phyloP scores from a whole-genome alignment of 805 yeast genomes.

The Metschnikowia peoriensis region DNA sequence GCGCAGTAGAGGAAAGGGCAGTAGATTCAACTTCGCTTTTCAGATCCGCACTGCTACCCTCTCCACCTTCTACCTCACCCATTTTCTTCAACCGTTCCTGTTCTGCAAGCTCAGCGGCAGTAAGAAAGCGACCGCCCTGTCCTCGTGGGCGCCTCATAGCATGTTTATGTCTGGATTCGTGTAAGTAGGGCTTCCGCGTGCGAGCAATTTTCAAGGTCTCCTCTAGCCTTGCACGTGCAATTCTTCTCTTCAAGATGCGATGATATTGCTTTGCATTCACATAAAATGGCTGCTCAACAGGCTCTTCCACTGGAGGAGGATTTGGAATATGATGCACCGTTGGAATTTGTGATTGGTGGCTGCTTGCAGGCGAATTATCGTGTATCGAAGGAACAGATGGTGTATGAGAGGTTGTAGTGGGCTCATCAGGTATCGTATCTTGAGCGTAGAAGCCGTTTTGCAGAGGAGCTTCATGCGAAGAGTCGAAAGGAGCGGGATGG shows the following conservation, averaged over 20 bases:
- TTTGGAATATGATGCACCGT: constrained; percentile 11
- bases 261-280: constrained; percentile 98
- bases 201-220: constrained; percentile 84
- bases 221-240: constrained; percentile 91
- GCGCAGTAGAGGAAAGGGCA: background rate
- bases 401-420: constrained; percentile 2
- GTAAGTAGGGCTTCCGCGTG: constrained; percentile 90
- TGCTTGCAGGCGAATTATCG: constrained; percentile 10
- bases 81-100: constrained; percentile 40
- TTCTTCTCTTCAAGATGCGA: constrained; percentile 85
- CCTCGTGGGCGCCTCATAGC: constrained; percentile 99
- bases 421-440: constrained; percentile 13
- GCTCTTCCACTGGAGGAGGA: constrained; percentile 13
- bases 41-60: constrained; percentile 4
- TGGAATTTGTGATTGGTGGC: constrained; percentile 8
- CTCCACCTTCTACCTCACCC: constrained; percentile 28
- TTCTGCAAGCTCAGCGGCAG: constrained; percentile 72
- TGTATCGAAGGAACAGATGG: constrained; percentile 14
- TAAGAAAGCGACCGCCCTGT: constrained; percentile 94
- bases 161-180: constrained; percentile 96
- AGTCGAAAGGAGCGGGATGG: constrained; percentile 11
- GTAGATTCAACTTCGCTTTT: constrained; percentile 4
- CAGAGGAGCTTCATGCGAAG: constrained; percentile 14
- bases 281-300: constrained; percentile 85
- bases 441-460: constrained; percentile 13